Percentiles rank a stretch among this genome's conserved stretches.
Conservation (phyloP, 1,139 yeast genomes). For the Protomyces arabidopsidicola region DNA sequence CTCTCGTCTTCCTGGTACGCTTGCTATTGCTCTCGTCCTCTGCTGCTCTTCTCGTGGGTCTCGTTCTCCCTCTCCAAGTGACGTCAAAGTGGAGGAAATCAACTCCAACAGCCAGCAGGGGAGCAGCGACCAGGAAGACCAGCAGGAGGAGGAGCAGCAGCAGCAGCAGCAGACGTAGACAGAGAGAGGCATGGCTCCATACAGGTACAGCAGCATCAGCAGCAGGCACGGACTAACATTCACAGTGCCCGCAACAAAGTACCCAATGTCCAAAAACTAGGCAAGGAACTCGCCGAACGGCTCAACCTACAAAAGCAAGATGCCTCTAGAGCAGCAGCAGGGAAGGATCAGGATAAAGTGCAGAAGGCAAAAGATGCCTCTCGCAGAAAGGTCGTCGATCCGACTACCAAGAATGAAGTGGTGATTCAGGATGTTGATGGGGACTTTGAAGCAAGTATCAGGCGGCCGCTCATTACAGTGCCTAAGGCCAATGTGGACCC, state of each 20-base stretch:
- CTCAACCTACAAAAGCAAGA: constrained; percentile 20
- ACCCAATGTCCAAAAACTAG: constrained; percentile 23
- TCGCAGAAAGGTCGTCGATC: constrained; percentile 22
- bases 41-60: too few species aligned
- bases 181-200: not conserved
- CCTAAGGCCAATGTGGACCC: constrained; percentile 22
- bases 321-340: constrained; percentile 23
- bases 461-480: constrained; percentile 20
- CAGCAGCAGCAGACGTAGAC: too few species aligned
- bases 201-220: not conserved
- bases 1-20: too few species aligned
- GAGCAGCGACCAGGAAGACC: too few species aligned
- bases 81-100: too few species aligned
- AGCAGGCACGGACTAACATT: not conserved
- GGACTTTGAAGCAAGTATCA: constrained; percentile 16
- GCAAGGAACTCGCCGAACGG: constrained; percentile 19
- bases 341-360: constrained; percentile 14
- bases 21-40: too few species aligned
- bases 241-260: constrained; percentile 4
- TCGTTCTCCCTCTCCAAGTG: too few species aligned
- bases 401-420: constrained; percentile 25
- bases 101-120: too few species aligned
- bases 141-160: too few species aligned
- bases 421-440: constrained; percentile 27
- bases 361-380: constrained; percentile 15